phyloP scores from a whole-genome alignment of 495 filamentous ascomycete species.

The Aspergillus sparsus region DNA sequence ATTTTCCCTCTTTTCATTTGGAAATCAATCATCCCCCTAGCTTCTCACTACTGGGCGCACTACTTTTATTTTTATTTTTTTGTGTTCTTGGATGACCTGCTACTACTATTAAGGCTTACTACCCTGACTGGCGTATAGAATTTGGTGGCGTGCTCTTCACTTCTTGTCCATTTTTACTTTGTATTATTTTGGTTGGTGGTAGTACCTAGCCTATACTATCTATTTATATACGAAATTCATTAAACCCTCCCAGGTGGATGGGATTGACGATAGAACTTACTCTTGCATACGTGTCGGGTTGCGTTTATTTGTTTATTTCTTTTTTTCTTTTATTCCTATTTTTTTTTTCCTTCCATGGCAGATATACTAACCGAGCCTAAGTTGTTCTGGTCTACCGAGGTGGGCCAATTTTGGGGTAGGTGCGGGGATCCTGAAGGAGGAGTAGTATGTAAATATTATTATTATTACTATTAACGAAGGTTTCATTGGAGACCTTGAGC shows the following conservation, averaged over 20 bases:
- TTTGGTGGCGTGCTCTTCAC: conserved; percentile 22
- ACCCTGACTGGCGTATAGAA: conserved; percentile 38
- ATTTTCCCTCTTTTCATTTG: not conserved
- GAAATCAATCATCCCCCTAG: not conserved
- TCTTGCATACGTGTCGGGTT: no score
- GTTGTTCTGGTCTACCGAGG: no score
- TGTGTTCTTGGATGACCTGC: conserved; percentile 9
- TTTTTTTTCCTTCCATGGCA: no score
- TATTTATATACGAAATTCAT: not conserved
- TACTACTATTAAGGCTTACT: conserved; percentile 13
- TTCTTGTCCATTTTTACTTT: conserved; percentile 23
- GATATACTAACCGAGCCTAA: no score
- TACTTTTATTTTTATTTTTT: conserved; percentile 11
- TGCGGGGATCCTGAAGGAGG: no score
- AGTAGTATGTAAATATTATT: no score
- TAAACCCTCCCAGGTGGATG: not conserved
- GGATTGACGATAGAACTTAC: not conserved
- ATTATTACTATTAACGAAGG: no score
- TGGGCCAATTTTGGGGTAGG: no score
- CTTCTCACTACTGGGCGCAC: not conserved
- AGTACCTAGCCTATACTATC: not conserved
- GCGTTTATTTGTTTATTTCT: no score
- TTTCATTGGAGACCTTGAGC: no score
- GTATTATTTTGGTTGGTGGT: conserved; percentile 26
- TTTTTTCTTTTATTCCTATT: no score